Evolutionary conservation across 345 rosid species (phyloP).

Genomic region (Euphorbia tirucalli): DNA sequence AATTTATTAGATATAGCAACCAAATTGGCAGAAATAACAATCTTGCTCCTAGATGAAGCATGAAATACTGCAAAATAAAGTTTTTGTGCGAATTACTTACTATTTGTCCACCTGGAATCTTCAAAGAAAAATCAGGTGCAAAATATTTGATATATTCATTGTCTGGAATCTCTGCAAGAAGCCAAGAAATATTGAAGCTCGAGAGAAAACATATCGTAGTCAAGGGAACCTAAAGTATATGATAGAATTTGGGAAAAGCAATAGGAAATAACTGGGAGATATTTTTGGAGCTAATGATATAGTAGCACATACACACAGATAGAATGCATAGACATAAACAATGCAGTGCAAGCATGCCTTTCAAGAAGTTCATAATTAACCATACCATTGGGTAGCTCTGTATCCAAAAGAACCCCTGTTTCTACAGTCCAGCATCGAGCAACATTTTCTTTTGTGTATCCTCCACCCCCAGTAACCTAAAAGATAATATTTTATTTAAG

Average conservation of each 20-base stretch:
- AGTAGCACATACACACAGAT: too few relatives aligned
- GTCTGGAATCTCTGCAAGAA: slow-evolving; percentile 82
- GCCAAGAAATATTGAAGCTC: slow-evolving; percentile 9
- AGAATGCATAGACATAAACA: background rate
- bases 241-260: background rate
- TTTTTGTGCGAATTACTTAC: slow-evolving; percentile 43
- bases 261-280: too few relatives aligned
- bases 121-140: slow-evolving; percentile 78
- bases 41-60: background rate
- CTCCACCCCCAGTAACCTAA: slow-evolving; percentile 99
- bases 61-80: background rate
- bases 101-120: slow-evolving; percentile 76
- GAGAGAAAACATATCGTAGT: background rate
- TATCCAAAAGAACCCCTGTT: slow-evolving; percentile 85
- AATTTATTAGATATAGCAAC: background rate
- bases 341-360: background rate
- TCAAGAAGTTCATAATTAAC: background rate
- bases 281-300: too few relatives aligned
- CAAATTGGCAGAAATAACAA: slow-evolving; percentile 7
- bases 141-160: slow-evolving; percentile 84
- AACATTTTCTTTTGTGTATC: slow-evolving; percentile 96
- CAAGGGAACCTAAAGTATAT: background rate
- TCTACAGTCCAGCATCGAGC: slow-evolving; percentile 99
- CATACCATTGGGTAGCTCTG: slow-evolving; percentile 88
- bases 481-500: slow-evolving; percentile 4